Conservation (phyloP, 1,284 basidiomycete species). For the Naganishia sp. region DNA sequence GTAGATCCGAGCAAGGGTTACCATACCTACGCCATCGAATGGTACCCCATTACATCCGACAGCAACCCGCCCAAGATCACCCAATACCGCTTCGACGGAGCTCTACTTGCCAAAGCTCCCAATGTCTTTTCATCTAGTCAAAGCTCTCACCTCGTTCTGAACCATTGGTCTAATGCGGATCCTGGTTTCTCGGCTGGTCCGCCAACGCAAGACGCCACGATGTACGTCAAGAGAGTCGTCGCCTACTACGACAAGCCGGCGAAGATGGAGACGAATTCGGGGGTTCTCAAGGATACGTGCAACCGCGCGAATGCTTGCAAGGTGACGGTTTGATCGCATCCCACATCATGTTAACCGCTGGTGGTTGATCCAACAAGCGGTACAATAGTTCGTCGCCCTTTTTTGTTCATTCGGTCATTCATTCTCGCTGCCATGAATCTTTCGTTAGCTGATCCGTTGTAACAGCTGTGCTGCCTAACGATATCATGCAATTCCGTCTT, state of each 20-base stretch:
- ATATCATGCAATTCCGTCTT: too few relatives aligned
- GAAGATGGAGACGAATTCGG: conserved; percentile 4
- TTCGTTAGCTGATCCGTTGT: too few relatives aligned
- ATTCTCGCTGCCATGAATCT: too few relatives aligned
- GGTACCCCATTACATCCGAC: conserved; percentile 30
- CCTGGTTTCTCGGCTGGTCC: conserved; percentile 31
- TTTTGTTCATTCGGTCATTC: too few relatives aligned
- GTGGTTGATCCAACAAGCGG: not conserved
- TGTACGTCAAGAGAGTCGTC: conserved; percentile 7
- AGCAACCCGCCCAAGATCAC: conserved; percentile 27
- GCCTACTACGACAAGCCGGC: conserved; percentile 10
- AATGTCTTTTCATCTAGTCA: not conserved
- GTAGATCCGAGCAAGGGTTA: conserved; percentile 31
- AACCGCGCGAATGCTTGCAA: conserved; percentile 3
- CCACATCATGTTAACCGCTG: not conserved
- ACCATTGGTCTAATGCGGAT: conserved; percentile 33
- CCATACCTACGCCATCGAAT: conserved; percentile 36
- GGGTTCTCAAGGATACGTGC: conserved; percentile 4
- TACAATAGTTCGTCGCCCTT: not conserved
- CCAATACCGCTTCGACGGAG: conserved; percentile 20
- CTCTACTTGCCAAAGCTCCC: conserved; percentile 20
- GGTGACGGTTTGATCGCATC: not conserved
- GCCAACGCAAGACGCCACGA: conserved; percentile 16
- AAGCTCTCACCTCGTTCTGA: conserved; percentile 28
- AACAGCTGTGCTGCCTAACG: too few relatives aligned